Evolutionary conservation across 1,284 basidiomycete genomes (phyloP).

Genomic region (Ganoderma meredithae): DNA sequence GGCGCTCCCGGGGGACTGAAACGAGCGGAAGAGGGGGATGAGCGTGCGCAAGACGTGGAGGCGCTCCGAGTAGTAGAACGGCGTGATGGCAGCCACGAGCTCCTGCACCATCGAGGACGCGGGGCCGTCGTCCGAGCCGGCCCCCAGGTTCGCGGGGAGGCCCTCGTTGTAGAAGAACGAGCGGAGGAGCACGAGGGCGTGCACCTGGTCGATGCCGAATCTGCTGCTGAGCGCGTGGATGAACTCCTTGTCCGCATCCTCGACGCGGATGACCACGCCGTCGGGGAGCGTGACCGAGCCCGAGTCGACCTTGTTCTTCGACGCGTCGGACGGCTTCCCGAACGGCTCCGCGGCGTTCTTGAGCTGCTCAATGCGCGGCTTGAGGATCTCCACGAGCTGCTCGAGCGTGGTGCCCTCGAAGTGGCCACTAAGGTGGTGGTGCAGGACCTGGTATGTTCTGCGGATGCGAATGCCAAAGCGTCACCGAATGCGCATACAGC

Average conservation of each 20-base stretch:
- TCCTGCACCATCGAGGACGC: conserved; percentile 56
- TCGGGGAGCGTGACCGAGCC: conserved; percentile 72
- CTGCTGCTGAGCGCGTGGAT: conserved; percentile 72
- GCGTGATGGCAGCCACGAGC: conserved; percentile 74
- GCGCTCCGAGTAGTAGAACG: conserved; percentile 83
- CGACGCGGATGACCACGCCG: conserved; percentile 65
- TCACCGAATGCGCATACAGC: neutral
- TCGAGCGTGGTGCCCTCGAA: conserved; percentile 62
- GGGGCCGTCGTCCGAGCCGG: conserved; percentile 49
- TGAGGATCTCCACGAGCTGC: conserved; percentile 64
- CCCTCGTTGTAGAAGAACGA: conserved; percentile 85
- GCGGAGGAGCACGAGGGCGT: conserved; percentile 73
- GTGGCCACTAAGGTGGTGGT: conserved; percentile 64
- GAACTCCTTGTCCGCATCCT: conserved; percentile 72
- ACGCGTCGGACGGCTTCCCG: conserved; percentile 70
- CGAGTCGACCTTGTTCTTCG: conserved; percentile 68
- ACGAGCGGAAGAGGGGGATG: conserved; percentile 69
- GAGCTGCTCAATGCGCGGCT: conserved; percentile 63
- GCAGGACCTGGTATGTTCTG: conserved; percentile 74
- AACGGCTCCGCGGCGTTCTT: conserved; percentile 65
- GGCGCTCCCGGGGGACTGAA: conserved; percentile 61
- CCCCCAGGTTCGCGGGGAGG: conserved; percentile 56
- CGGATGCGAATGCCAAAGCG: neutral
- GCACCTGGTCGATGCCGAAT: conserved; percentile 80
- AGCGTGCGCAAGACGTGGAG: conserved; percentile 70